These are phyloP conservation scores for Claviceps digitariae DNA, from an alignment of 2,329 filamentous ascomycete species.

Conservation along the genomic window DNA sequence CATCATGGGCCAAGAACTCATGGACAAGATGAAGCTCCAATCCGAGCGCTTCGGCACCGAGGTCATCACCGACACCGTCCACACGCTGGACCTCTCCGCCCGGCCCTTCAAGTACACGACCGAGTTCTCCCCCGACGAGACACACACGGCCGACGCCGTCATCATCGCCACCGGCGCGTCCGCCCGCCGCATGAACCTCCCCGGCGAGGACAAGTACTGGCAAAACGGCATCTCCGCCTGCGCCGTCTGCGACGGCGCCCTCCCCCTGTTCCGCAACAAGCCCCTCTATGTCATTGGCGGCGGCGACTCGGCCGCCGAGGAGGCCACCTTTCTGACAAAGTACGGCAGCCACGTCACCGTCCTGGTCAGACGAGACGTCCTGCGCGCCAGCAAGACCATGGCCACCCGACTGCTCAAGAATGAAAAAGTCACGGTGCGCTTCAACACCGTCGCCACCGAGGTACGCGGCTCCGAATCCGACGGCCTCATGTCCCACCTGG, in stretches of 20 bases:
- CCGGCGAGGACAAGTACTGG: conserved; percentile 93
- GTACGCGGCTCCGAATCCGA: conserved; percentile 66
- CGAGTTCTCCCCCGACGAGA: conserved; percentile 72
- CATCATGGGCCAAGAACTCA: conserved; percentile 76
- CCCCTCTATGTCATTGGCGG: conserved; percentile 91
- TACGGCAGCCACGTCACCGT: conserved; percentile 94
- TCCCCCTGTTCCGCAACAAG: conserved; percentile 96
- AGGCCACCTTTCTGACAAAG: conserved; percentile 95
- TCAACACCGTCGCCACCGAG: conserved; percentile 70
- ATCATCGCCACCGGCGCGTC: conserved; percentile 95
- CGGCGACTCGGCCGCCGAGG: conserved; percentile 92
- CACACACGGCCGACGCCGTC: conserved; percentile 79
- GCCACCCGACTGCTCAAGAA: conserved; percentile 68
- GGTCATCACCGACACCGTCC: conserved; percentile 85
- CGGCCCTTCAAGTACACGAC: conserved; percentile 89
- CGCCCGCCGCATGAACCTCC: conserved; percentile 66
- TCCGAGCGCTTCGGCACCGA: conserved; percentile 85
- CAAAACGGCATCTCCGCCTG: conserved; percentile 93
- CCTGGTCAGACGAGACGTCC: conserved; percentile 72
- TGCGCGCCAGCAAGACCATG: conserved; percentile 87
- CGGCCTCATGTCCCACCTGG: conserved; percentile 78
- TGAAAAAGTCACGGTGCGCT: conserved; percentile 82
- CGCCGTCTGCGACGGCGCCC: conserved; percentile 91
- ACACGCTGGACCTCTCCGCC: conserved; percentile 68
- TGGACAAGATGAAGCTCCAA: conserved; percentile 92